Conservation (phyloP, 805 yeast genomes). For the Hermanozyma aechmeae region DNA sequence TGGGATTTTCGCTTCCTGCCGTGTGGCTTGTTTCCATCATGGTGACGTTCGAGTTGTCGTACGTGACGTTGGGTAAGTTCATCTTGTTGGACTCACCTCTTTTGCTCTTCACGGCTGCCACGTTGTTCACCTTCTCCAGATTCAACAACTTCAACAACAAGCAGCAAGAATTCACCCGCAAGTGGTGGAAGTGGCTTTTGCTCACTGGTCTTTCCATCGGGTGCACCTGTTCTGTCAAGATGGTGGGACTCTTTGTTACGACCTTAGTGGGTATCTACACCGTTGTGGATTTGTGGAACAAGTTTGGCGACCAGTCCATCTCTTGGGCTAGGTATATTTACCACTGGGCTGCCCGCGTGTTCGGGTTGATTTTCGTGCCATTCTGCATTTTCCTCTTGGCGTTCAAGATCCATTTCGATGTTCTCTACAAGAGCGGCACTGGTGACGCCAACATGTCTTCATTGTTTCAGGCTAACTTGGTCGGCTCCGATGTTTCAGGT, state of each 20-base stretch:
- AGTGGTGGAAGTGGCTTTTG: constrained; percentile 92
- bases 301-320: constrained; percentile 60
- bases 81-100: constrained; percentile 89
- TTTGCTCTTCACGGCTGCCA: constrained; percentile 78
- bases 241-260: constrained; percentile 93
- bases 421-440: constrained; percentile 67
- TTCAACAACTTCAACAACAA: constrained; percentile 53
- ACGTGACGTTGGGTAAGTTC: constrained; percentile 78
- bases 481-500: constrained; percentile 56
- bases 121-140: constrained; percentile 63
- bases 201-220: constrained; percentile 83
- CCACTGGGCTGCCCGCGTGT: constrained; percentile 61
- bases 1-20: constrained; percentile 63
- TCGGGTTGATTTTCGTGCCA: constrained; percentile 61
- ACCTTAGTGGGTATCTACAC: constrained; percentile 85
- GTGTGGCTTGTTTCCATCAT: constrained; percentile 73
- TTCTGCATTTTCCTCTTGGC: constrained; percentile 49
- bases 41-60: constrained; percentile 76
- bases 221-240: constrained; percentile 84
- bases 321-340: constrained; percentile 38
- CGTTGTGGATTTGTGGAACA: constrained; percentile 76
- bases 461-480: constrained; percentile 69
- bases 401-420: constrained; percentile 69
- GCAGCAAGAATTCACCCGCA: constrained; percentile 44
- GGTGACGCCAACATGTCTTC: constrained; percentile 78